Percentiles rank a stretch among this genome's conserved stretches.
Conservation (phyloP, 2,329 filamentous ascomycete genomes). For the Lachnellula hyalina region DNA sequence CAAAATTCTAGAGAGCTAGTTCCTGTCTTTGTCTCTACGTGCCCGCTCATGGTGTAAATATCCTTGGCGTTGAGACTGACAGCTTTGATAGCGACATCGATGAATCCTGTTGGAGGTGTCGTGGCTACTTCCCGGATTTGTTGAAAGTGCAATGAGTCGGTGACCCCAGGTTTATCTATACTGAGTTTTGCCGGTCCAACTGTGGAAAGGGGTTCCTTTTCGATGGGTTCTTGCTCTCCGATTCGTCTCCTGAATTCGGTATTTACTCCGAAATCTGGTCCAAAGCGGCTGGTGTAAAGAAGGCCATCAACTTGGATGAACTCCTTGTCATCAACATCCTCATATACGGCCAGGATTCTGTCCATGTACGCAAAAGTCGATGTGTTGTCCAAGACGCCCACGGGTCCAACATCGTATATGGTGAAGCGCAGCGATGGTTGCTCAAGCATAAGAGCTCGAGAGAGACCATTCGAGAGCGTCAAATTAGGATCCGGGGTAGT, state of each 20-base stretch:
- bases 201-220: not conserved
- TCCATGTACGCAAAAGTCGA: not conserved
- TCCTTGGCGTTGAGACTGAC: constrained; percentile 16
- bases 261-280: constrained; percentile 19
- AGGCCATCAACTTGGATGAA: constrained; percentile 5
- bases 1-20: constrained; percentile 20
- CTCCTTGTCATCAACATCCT: constrained; percentile 3
- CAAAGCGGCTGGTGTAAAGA: constrained; percentile 23
- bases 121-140: constrained; percentile 8
- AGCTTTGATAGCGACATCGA: constrained; percentile 7
- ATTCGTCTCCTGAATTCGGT: constrained; percentile 1
- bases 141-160: constrained; percentile 23
- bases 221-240: not conserved
- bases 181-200: not conserved
- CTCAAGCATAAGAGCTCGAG: constrained; percentile 7
- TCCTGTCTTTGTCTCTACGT: constrained; percentile 14
- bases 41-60: constrained; percentile 27
- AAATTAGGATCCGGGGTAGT: not conserved
- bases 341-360: not conserved
- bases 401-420: constrained; percentile 1
- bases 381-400: not conserved
- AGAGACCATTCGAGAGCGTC: constrained; percentile 1
- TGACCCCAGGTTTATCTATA: constrained; percentile 3
- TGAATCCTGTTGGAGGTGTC: constrained; percentile 4
- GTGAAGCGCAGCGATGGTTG: constrained; percentile 7